A percentile compares a stretch with the other conserved stretches of the same genome.
Evolutionary conservation across 495 filamentous ascomycete species (phyloP).

Genomic region (Neurospora sp.): DNA sequence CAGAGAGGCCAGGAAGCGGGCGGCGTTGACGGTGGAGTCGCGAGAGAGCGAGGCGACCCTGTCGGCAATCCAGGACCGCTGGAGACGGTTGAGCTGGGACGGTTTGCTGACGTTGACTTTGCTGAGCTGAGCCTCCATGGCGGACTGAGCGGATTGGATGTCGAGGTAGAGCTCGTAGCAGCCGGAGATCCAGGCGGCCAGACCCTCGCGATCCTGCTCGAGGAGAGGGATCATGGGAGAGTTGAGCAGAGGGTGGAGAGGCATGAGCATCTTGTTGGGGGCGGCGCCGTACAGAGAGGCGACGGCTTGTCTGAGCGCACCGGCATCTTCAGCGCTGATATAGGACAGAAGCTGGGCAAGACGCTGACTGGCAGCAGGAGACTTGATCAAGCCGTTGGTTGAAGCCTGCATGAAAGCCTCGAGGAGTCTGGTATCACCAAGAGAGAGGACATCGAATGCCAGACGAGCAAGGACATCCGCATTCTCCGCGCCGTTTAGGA

Average conservation of each 20-base stretch:
- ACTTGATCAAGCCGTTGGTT: slow-evolving; percentile 9
- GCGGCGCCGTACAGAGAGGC: slow-evolving; percentile 11
- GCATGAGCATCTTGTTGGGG: slow-evolving; percentile 32
- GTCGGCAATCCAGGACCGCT: slow-evolving; percentile 52
- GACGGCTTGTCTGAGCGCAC: slow-evolving; percentile 16
- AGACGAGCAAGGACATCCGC: slow-evolving; percentile 10
- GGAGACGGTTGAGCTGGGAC: slow-evolving; percentile 55
- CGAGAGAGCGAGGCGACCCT: slow-evolving; percentile 50
- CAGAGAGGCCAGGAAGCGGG: slow-evolving; percentile 27
- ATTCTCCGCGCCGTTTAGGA: slow-evolving; percentile 6
- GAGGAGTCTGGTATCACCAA: slow-evolving; percentile 23
- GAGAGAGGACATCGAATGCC: slow-evolving; percentile 27
- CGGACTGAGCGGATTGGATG: slow-evolving; percentile 21
- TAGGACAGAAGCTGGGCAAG: slow-evolving; percentile 15
- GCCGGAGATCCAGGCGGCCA: slow-evolving; percentile 33
- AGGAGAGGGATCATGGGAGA: slow-evolving; percentile 39
- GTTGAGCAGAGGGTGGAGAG: slow-evolving; percentile 57
- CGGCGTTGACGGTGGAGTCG: slow-evolving; percentile 48
- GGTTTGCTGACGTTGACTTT: slow-evolving; percentile 38
- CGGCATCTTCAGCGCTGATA: slow-evolving; percentile 16
- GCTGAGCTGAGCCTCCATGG: slow-evolving; percentile 23
- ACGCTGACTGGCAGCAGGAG: slow-evolving; percentile 7
- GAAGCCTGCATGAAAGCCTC: slow-evolving; percentile 16
- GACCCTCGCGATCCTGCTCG: slow-evolving; percentile 15
- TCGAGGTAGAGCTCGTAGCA: slow-evolving; percentile 44